Conservation (phyloP, 176 grass and related monocot genomes). For the Typha latifolia region DNA sequence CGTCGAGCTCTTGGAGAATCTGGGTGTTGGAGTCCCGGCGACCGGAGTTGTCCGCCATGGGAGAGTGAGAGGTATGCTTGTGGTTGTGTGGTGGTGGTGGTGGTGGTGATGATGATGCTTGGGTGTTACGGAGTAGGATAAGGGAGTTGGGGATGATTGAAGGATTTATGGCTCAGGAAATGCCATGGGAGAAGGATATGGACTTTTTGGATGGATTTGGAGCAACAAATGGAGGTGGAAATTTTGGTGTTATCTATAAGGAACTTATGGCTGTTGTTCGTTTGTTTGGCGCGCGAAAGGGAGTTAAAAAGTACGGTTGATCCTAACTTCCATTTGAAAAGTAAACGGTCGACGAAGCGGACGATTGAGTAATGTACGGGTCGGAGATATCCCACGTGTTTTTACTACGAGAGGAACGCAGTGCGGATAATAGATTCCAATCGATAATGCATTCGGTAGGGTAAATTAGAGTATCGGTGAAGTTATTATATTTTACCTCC, state of each 20-base stretch:
- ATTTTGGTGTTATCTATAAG: neutral
- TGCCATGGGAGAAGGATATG: neutral
- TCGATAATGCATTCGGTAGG: too few relatives aligned
- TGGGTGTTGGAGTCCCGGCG: conserved; percentile 30
- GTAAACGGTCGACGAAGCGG: too few relatives aligned
- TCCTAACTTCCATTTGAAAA: too few relatives aligned
- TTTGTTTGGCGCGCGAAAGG: neutral
- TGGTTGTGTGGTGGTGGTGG: too few relatives aligned
- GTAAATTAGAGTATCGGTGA: too few relatives aligned
- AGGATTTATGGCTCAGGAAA: conserved; percentile 9
- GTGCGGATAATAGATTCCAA: too few relatives aligned
- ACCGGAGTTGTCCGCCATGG: conserved; percentile 40
- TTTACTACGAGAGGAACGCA: too few relatives aligned
- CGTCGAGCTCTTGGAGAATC: conserved; percentile 75
- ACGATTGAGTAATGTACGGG: too few relatives aligned
- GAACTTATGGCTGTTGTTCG: neutral
- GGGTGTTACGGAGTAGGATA: neutral
- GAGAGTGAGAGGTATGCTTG: neutral
- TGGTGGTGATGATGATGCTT: neutral
- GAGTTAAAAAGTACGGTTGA: neutral
- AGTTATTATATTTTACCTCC: too few relatives aligned
- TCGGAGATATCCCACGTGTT: too few relatives aligned
- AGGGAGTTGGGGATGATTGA: neutral
- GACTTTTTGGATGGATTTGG: conserved; percentile 7
- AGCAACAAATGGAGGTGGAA: conserved; percentile 6